Evolutionary conservation across 805 yeast species (phyloP).

Genomic region (Teunomyces aglyptinius): DNA sequence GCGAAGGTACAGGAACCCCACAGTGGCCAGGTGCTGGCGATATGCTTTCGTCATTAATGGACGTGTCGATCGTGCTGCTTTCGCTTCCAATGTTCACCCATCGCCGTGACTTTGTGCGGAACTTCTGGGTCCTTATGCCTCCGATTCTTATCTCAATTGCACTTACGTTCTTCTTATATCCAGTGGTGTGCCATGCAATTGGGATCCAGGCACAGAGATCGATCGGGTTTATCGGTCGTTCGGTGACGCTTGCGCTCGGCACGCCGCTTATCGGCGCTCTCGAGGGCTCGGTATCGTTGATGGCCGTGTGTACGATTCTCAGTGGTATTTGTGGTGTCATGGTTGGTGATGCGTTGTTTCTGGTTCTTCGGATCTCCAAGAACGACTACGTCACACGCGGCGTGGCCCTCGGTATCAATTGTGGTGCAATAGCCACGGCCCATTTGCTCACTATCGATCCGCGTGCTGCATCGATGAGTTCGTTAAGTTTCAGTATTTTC

Average conservation of each 20-base stretch:
- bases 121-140: slow-evolving; percentile 57
- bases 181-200: slow-evolving; percentile 61
- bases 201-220: slow-evolving; percentile 62
- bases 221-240: slow-evolving; percentile 75
- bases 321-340: slow-evolving; percentile 77
- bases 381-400: slow-evolving; percentile 76
- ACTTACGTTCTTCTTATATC: slow-evolving; percentile 65
- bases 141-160: slow-evolving; percentile 57
- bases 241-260: slow-evolving; percentile 77
- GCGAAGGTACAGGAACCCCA: slow-evolving; percentile 31
- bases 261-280: slow-evolving; percentile 68
- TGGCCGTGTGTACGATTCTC: slow-evolving; percentile 76
- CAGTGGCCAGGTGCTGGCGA: slow-evolving; percentile 83
- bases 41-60: slow-evolving; percentile 66
- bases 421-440: slow-evolving; percentile 84
- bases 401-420: slow-evolving; percentile 70
- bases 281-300: slow-evolving; percentile 66
- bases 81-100: slow-evolving; percentile 78
- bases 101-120: slow-evolving; percentile 57
- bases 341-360: slow-evolving; percentile 52
- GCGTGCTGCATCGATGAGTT: slow-evolving; percentile 77
- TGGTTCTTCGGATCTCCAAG: slow-evolving; percentile 51
- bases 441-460: slow-evolving; percentile 68
- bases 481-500: slow-evolving; percentile 65
- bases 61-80: slow-evolving; percentile 70